Percentiles rank a stretch among this genome's conserved stretches.
These are phyloP conservation scores for Sonneratia caseolaris DNA, from an alignment of 345 rosid genomes.

Conservation along the genomic window DNA sequence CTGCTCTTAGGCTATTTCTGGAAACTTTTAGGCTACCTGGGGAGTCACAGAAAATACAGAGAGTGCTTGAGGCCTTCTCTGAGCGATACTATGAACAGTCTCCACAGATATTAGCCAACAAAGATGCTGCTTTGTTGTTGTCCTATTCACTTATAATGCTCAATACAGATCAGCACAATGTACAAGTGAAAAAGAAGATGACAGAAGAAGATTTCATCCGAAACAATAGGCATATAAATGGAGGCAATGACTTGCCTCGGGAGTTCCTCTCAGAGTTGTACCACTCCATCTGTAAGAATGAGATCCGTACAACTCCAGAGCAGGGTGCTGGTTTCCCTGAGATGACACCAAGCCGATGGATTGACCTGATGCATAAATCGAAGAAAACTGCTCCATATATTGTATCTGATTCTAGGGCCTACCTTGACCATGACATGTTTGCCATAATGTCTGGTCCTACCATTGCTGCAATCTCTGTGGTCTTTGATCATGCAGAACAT, in stretches of 20 bases:
- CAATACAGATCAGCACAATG: slow-evolving; percentile 94
- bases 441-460: slow-evolving; percentile 99
- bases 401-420: slow-evolving; percentile 64
- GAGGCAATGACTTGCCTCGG: slow-evolving; percentile 82
- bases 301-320: slow-evolving; percentile 94
- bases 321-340: slow-evolving; percentile 89
- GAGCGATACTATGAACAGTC: slow-evolving; percentile 97
- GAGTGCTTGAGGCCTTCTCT: slow-evolving; percentile 97
- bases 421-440: slow-evolving; percentile 97
- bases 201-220: slow-evolving; percentile 94
- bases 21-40: slow-evolving; percentile 97
- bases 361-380: slow-evolving; percentile 93
- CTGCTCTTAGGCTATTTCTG: slow-evolving; percentile 82
- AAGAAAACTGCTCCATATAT: slow-evolving; percentile 84
- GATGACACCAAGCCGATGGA: slow-evolving; percentile 99
- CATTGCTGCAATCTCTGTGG: slow-evolving; percentile 96
- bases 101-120: slow-evolving; percentile 76
- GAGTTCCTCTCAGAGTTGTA: slow-evolving; percentile 78
- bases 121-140: slow-evolving; percentile 91
- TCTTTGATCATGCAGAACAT: slow-evolving; percentile 95
- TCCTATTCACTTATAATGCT: slow-evolving; percentile 97
- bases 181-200: slow-evolving; percentile 98
- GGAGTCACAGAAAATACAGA: slow-evolving; percentile 94
- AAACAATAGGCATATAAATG: slow-evolving; percentile 90
- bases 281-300: slow-evolving; percentile 89